Conservation (phyloP, 805 yeast species). For the Starmerella bacillaris region DNA sequence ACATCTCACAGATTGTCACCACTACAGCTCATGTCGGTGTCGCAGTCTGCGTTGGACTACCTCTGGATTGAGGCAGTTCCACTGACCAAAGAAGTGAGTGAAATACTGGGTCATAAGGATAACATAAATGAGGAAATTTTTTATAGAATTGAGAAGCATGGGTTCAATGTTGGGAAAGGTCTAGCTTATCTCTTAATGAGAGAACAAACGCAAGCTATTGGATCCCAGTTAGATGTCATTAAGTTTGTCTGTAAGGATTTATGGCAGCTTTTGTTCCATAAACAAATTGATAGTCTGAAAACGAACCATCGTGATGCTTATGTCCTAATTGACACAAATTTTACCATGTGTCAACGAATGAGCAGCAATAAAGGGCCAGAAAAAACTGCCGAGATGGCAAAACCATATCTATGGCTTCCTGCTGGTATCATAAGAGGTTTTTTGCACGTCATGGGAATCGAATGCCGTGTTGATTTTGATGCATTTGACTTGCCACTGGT, state of each 20-base stretch:
- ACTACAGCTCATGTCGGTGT: conserved; percentile 21
- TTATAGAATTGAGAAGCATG: conserved; percentile 48
- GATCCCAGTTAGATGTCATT: conserved; percentile 63
- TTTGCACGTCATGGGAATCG: conserved; percentile 48
- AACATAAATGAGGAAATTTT: conserved; percentile 32
- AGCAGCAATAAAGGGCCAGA: conserved; percentile 21
- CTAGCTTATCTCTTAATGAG: conserved; percentile 31
- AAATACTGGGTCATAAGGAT: conserved; percentile 24
- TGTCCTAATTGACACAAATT: conserved; percentile 54
- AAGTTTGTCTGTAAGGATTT: conserved; percentile 84
- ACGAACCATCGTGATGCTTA: conserved; percentile 82
- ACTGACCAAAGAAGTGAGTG: conserved; percentile 43
- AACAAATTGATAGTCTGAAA: conserved; percentile 78
- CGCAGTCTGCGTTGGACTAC: conserved; percentile 31
- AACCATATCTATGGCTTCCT: conserved; percentile 47
- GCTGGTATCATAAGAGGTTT: conserved; percentile 63
- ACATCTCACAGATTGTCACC: too few species aligned
- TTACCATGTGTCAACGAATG: conserved; percentile 37
- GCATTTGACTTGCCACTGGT: conserved; percentile 44
- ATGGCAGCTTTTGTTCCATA: conserved; percentile 64
- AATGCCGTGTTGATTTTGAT: conserved; percentile 48
- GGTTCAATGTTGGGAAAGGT: conserved; percentile 50
- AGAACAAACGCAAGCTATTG: conserved; percentile 28
- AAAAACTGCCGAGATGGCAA: conserved; percentile 22
- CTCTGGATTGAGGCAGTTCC: conserved; percentile 67